A percentile compares a stretch with the other conserved stretches of the same genome.
Conservation (phyloP, 805 yeast species). For the Kluyveromyces dobzhanskii region DNA sequence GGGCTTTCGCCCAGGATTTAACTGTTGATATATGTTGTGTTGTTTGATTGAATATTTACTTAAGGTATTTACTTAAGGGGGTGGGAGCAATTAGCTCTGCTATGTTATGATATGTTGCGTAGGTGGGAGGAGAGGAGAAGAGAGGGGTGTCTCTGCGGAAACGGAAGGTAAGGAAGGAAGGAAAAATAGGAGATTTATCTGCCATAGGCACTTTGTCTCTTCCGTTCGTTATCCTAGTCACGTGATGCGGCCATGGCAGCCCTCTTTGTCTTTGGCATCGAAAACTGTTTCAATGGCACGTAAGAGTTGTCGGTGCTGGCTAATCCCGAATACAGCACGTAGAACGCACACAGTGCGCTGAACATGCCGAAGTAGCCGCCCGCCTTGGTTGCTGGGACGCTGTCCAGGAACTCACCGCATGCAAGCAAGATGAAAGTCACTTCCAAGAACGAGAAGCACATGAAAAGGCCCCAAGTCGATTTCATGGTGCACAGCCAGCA, state of each 20-base stretch:
- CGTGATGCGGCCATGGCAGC: neutral
- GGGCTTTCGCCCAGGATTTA: too few species aligned
- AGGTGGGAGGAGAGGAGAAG: too few species aligned
- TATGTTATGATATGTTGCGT: too few species aligned
- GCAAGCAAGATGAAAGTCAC: constrained; percentile 38
- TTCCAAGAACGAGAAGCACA: constrained; percentile 39
- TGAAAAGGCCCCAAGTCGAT: constrained; percentile 43
- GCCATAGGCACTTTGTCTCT: too few species aligned
- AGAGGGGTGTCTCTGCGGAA: too few species aligned
- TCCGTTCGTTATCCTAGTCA: neutral
- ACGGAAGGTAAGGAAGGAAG: neutral
- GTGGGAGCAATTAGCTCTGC: too few species aligned
- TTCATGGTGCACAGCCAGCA: constrained; percentile 42
- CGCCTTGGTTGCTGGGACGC: constrained; percentile 32
- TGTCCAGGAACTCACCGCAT: constrained; percentile 38
- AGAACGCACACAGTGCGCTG: constrained; percentile 42
- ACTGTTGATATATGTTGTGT: too few species aligned
- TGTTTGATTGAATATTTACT: too few species aligned
- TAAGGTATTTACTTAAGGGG: too few species aligned
- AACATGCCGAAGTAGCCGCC: constrained; percentile 47
- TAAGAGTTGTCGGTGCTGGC: constrained; percentile 48
- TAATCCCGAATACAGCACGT: constrained; percentile 48
- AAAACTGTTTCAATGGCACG: constrained; percentile 37
- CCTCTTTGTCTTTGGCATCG: constrained; percentile 31
- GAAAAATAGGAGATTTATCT: neutral